Evolutionary conservation across 805 yeast species (phyloP).

Genomic region (Barnettozyma vustinii): DNA sequence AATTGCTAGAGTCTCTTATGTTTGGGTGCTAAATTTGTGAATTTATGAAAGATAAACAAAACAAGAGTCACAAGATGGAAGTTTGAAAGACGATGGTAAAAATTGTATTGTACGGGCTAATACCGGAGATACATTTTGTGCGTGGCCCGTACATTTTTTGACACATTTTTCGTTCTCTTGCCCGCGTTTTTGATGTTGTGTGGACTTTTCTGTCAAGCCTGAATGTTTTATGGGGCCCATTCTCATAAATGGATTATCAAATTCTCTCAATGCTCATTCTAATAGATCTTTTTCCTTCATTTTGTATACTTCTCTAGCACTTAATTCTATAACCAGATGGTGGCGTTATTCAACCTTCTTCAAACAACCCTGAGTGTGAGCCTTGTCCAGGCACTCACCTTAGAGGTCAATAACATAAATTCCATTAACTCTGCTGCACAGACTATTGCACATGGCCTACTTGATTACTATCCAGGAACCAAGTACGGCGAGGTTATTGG

Average conservation of each 20-base stretch:
- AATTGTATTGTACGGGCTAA: too few relatives aligned
- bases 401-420: conserved; percentile 2
- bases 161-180: neutral
- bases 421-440: conserved; percentile 46
- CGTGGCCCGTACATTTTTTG: neutral
- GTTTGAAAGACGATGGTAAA: too few relatives aligned
- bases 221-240: neutral
- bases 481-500: conserved; percentile 76
- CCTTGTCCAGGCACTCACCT: neutral
- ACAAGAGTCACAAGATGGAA: too few relatives aligned
- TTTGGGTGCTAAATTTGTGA: too few relatives aligned
- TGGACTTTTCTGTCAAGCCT: neutral
- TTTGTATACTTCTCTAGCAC: too few relatives aligned
- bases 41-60: too few relatives aligned
- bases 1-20: too few relatives aligned
- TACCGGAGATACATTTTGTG: too few relatives aligned
- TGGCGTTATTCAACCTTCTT: neutral
- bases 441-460: conserved; percentile 59
- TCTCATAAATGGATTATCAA: neutral
- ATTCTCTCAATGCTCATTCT: too few relatives aligned
- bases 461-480: conserved; percentile 75
- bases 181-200: too few relatives aligned
- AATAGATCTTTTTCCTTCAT: too few relatives aligned
- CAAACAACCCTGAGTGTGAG: neutral
- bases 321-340: neutral